Evolutionary conservation across 768 basidiomycete genomes (phyloP).

Genomic region (Lyophyllum decastes): DNA sequence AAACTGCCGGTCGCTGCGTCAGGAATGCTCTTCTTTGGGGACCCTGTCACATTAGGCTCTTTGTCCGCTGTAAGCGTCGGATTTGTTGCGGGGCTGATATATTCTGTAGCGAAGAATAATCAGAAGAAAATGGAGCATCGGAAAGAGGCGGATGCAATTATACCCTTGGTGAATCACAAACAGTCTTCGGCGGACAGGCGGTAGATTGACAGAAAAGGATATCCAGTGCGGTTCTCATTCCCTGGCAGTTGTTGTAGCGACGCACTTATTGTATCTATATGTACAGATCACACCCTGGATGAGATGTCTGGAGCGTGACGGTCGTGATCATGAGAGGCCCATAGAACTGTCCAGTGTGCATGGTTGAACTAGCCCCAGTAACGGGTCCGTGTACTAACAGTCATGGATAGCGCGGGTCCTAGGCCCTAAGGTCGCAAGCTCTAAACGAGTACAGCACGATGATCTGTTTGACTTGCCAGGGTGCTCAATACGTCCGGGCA

Average conservation of each 20-base stretch:
- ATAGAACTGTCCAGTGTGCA: no score
- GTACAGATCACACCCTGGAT: background rate
- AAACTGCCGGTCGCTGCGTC: slow-evolving; percentile 98
- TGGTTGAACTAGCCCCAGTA: background rate
- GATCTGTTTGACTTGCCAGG: background rate
- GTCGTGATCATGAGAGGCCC: no score
- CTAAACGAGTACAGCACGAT: background rate
- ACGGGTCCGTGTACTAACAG: background rate
- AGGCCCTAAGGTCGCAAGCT: slow-evolving; percentile 1
- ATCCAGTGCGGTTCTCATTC: background rate
- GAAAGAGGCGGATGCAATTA: slow-evolving; percentile 48
- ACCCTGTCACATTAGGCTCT: slow-evolving; percentile 83
- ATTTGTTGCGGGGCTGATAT: slow-evolving; percentile 89
- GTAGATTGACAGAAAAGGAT: background rate
- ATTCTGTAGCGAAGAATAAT: slow-evolving; percentile 93
- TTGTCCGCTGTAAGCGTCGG: slow-evolving; percentile 87
- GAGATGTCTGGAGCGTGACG: background rate
- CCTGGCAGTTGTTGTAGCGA: background rate
- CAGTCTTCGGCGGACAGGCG: slow-evolving; percentile 15
- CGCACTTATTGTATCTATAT: background rate
- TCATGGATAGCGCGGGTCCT: slow-evolving; percentile 1
- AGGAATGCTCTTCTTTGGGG: slow-evolving; percentile 98
- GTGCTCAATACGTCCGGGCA: background rate
- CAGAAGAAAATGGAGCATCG: slow-evolving; percentile 78
- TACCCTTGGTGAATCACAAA: slow-evolving; percentile 56